Percentiles rank a stretch among this genome's conserved stretches.
phyloP scores from a whole-genome alignment of 306 rosid genomes.

The Sindora glabra region DNA sequence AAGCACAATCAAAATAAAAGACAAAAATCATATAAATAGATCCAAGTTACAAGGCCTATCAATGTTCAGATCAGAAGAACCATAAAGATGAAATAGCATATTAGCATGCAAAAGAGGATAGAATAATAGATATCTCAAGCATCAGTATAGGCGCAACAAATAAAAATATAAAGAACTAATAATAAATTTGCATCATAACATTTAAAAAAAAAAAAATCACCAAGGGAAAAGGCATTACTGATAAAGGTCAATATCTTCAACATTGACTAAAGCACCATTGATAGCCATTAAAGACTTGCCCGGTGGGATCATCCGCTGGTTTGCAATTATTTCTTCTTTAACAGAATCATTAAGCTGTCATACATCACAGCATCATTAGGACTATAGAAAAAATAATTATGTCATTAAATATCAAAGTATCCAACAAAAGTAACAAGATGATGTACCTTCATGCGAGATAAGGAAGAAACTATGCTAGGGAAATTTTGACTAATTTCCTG shows the following conservation, averaged over 20 bases:
- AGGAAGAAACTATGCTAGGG: slow-evolving; percentile 89
- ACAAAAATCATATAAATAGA: neutral
- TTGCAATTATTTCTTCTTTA: slow-evolving; percentile 81
- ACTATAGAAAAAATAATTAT: neutral
- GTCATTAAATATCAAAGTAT: neutral
- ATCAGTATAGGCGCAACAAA: slow-evolving; percentile 1
- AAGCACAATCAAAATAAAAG: slow-evolving; percentile 2
- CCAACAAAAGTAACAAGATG: slow-evolving; percentile 9
- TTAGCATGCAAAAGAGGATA: neutral
- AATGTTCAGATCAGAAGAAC: slow-evolving; percentile 1
- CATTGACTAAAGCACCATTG: slow-evolving; percentile 94
- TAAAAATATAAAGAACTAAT: neutral
- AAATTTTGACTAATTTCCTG: slow-evolving; percentile 96
- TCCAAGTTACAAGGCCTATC: neutral
- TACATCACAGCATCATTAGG: slow-evolving; percentile 21
- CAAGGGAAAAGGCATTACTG: slow-evolving; percentile 61
- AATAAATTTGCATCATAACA: slow-evolving; percentile 6
- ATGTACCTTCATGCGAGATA: slow-evolving; percentile 94
- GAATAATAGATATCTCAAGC: slow-evolving; percentile 4
- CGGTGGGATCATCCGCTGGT: slow-evolving; percentile 98
- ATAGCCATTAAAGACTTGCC: slow-evolving; percentile 99
- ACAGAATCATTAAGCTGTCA: slow-evolving; percentile 85
- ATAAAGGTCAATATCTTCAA: slow-evolving; percentile 91
- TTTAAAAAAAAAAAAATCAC: slow-evolving; percentile 25
- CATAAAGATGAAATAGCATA: slow-evolving; percentile 2